Conservation (phyloP, 345 rosid genomes). For the Corymbia maculata region DNA sequence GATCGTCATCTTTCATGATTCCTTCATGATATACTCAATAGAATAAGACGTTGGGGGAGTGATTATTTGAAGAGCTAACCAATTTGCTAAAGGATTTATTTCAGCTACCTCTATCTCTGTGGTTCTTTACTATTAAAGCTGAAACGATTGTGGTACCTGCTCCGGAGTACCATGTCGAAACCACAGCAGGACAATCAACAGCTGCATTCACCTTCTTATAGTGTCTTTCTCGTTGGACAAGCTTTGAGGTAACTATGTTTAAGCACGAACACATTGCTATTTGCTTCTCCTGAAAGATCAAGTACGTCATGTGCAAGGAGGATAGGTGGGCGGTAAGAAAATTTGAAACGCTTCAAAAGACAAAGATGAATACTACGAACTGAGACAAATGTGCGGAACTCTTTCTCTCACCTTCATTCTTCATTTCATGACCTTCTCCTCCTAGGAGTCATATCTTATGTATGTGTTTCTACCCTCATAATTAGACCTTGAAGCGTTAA, state of each 20-base stretch:
- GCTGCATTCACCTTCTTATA: not conserved
- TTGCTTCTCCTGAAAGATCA: not conserved
- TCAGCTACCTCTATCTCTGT: not conserved
- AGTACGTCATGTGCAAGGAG: not conserved
- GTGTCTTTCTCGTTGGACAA: not conserved
- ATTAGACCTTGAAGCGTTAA: not conserved
- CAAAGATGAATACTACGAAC: not conserved
- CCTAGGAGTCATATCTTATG: not conserved
- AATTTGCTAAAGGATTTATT: not conserved
- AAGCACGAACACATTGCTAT: not conserved
- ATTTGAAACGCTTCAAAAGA: not conserved
- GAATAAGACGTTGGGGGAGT: conserved; percentile 55
- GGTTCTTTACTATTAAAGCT: not conserved
- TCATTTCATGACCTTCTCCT: not conserved
- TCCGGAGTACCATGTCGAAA: not conserved
- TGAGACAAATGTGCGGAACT: not conserved
- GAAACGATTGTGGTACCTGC: not conserved
- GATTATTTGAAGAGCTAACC: conserved; percentile 15
- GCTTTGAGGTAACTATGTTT: not conserved
- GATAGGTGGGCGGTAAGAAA: not conserved
- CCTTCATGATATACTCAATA: conserved; percentile 3
- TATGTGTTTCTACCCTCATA: not conserved
- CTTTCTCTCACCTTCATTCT: not conserved
- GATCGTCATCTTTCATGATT: not conserved
- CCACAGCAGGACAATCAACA: not conserved